Evolutionary conservation across 805 yeast species (phyloP), one percentile per base, ranked within the genome.

Genomic region (Candida ponderosae): DNA sequence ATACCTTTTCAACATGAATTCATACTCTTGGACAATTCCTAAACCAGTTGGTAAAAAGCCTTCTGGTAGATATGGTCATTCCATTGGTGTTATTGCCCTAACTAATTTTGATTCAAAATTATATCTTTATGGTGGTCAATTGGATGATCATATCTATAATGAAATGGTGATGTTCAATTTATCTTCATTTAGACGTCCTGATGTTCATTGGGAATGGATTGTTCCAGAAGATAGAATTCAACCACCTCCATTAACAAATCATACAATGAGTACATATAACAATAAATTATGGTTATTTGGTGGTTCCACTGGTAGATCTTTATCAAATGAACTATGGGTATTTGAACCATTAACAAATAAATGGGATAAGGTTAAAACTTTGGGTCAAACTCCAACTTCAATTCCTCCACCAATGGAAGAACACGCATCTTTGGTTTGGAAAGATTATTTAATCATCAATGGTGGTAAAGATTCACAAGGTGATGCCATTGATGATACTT

Each of bases 81-180:
- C 94, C 34, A 74, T 93, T 38, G 78, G 83, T 1, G 90, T 86
- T 20, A 77, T 88, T 37, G 72, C 79, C 15, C 71, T 74, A 29
- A 67, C 74, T 15, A 77, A 79, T 45, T 67, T 68, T 48, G 76
- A 74, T 47, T 66, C 76, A 0, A 68, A 67, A 37, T 66, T 93
- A 34, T 93, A 80, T 57, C 68, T 93, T 5, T 93, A 87, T 63
- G 99, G 98, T 40, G 99, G 99, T 40, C 97, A 90, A 59, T 72
- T 89, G 45, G 93, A 88, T 57, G 85, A 81, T 47, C 77, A 77
- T 15, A 74, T 72, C 48, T 89, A 85, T 60, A 80, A 81, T 57
- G 97, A 93, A 57, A 62, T 90, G 51, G 81, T 82, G 65, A 77
- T 76, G 41, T 93, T 87, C 60, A 97, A 93, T 58, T 68, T 90